These are phyloP conservation scores for Thalassiosira pacifica DNA, from an alignment of 352 stramenopile species.

Conservation along the genomic window DNA sequence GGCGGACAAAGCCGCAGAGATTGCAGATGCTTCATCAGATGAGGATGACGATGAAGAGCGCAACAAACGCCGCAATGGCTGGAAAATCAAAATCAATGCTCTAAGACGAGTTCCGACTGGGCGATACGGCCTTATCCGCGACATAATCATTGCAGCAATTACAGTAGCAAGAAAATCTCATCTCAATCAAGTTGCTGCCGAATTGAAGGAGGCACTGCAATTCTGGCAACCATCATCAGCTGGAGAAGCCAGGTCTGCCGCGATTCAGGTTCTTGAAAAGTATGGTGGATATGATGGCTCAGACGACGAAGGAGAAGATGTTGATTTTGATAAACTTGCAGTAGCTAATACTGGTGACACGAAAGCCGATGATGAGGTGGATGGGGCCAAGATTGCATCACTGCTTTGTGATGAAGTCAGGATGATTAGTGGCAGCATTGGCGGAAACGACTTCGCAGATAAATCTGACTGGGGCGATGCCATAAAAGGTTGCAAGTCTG, in stretches of 20 bases:
- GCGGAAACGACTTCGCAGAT: conserved; percentile 75
- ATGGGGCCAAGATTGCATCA: conserved; percentile 61
- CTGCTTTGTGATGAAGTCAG: conserved; percentile 77
- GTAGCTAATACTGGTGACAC: conserved; percentile 45
- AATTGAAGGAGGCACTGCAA: conserved; percentile 74
- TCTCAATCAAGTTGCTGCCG: conserved; percentile 72
- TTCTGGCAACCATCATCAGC: conserved; percentile 68
- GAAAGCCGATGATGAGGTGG: conserved; percentile 42
- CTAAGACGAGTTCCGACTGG: conserved; percentile 64
- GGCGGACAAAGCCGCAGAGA: conserved; percentile 72
- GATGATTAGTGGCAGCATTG: conserved; percentile 77
- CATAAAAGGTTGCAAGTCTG: conserved; percentile 77
- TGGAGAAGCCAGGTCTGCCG: conserved; percentile 68
- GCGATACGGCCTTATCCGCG: conserved; percentile 69
- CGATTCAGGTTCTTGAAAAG: conserved; percentile 75
- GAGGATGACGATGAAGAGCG: conserved; percentile 62
- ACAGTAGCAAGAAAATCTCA: conserved; percentile 81
- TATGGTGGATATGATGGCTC: conserved; percentile 75
- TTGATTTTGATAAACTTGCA: conserved; percentile 65
- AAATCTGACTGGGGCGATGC: conserved; percentile 78
- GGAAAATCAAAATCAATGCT: conserved; percentile 82
- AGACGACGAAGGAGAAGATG: conserved; percentile 72
- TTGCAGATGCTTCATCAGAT: conserved; percentile 61
- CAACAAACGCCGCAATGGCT: conserved; percentile 65
- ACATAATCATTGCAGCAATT: conserved; percentile 79